phyloP scores from a whole-genome alignment of 2,329 filamentous ascomycete genomes.

The Aspergillus bombycis region DNA sequence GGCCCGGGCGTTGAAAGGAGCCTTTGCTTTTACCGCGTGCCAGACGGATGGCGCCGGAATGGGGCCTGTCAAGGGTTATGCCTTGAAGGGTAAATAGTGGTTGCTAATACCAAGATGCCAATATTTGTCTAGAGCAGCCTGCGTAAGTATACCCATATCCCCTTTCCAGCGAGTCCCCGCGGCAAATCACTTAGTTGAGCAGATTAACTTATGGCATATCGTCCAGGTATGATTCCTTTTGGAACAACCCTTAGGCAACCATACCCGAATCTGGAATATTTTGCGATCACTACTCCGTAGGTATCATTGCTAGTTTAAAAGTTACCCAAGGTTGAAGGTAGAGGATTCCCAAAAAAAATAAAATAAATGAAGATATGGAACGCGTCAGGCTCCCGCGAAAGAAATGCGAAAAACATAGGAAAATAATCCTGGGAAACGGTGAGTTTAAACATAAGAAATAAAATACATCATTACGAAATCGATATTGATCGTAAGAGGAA shows the following conservation, averaged over 20 bases:
- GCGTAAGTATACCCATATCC: background rate
- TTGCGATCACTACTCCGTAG: background rate
- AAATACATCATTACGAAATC: background rate
- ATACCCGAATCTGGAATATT: background rate
- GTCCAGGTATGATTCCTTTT: slow-evolving; percentile 5
- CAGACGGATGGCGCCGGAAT: slow-evolving; percentile 17
- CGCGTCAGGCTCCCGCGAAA: background rate
- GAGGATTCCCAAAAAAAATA: background rate
- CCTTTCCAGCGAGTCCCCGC: background rate
- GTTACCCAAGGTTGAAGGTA: background rate
- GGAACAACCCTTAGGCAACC: background rate
- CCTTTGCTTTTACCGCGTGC: slow-evolving; percentile 9
- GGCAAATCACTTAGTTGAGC: background rate
- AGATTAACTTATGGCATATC: slow-evolving; percentile 6
- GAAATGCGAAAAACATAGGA: too few relatives aligned
- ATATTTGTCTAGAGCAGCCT: background rate
- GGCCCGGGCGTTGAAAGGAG: background rate
- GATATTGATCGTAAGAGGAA: background rate
- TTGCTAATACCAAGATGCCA: background rate
- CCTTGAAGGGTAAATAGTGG: slow-evolving; percentile 1
- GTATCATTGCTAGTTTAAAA: background rate
- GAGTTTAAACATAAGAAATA: background rate
- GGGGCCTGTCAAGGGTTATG: background rate
- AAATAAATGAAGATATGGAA: background rate
- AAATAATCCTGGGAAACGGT: too few relatives aligned